Evolutionary conservation across 148 eudicot species (phyloP).

Genomic region (Fallopia convolvulus): DNA sequence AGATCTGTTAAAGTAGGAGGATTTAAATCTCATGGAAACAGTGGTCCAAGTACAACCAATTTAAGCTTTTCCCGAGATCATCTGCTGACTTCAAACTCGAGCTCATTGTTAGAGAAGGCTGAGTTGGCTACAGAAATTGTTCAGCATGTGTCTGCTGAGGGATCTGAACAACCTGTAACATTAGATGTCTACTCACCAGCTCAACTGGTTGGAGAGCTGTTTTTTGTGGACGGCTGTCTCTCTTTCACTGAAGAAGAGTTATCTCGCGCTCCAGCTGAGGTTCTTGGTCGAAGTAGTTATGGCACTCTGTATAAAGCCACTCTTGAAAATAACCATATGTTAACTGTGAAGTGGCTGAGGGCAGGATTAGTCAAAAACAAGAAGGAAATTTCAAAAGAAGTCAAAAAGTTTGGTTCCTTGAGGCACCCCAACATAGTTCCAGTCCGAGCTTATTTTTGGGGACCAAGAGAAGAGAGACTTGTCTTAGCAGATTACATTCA

Average conservation of each 20-base stretch:
- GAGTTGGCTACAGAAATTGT: conserved; percentile 48
- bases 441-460: conserved; percentile 92
- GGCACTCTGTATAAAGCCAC: conserved; percentile 96
- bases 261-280: conserved; percentile 93
- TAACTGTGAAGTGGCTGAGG: conserved; percentile 94
- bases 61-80: conserved; percentile 77
- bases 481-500: conserved; percentile 69
- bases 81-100: conserved; percentile 63
- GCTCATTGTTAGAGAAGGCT: conserved; percentile 61
- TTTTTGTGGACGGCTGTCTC: conserved; percentile 61
- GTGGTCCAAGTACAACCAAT: conserved; percentile 49
- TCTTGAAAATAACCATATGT: conserved; percentile 61
- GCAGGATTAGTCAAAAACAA: conserved; percentile 82
- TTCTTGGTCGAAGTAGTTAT: conserved; percentile 92
- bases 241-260: conserved; percentile 82
- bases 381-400: conserved; percentile 91
- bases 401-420: conserved; percentile 67
- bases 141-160: conserved; percentile 38
- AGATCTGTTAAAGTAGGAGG: conserved; percentile 55
- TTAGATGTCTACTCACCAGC: conserved; percentile 89
- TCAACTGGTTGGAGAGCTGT: conserved; percentile 84
- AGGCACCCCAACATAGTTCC: conserved; percentile 70
- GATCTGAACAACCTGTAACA: conserved; percentile 57
- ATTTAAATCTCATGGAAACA: conserved; percentile 42
- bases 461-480: conserved; percentile 94